Percentiles rank a stretch among this genome's conserved stretches.
Conservation (phyloP, 2,329 filamentous ascomycete genomes). For the Monosporascus sp. region DNA sequence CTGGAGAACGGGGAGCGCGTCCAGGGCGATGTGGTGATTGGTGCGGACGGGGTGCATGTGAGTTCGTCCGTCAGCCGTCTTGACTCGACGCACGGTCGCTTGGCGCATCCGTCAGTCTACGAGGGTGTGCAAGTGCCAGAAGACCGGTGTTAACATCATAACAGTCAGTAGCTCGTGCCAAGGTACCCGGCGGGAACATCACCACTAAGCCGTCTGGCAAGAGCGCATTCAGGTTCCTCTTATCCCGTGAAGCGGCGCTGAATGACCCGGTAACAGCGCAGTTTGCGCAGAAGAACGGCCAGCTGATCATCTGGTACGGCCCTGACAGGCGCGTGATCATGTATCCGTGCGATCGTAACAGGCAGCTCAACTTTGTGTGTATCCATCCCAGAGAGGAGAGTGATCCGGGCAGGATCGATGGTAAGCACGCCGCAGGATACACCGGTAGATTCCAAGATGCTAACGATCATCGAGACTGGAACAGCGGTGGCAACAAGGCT, state of each 20-base stretch:
- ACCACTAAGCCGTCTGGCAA: conserved; percentile 42
- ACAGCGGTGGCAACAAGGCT: conserved; percentile 17
- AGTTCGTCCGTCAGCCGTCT: conserved; percentile 10
- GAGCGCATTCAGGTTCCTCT: conserved; percentile 52
- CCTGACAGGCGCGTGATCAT: conserved; percentile 39
- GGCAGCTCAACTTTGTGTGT: conserved; percentile 43
- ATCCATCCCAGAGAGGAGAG: conserved; percentile 39
- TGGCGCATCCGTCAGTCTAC: no score
- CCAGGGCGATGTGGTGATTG: conserved; percentile 14
- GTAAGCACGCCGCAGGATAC: no score
- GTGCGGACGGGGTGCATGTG: conserved; percentile 19
- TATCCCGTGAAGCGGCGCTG: conserved; percentile 31
- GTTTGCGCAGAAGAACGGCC: conserved; percentile 23
- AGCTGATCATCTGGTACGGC: conserved; percentile 35
- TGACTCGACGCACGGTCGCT: not conserved
- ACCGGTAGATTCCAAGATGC: no score
- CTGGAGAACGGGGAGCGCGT: conserved; percentile 9
- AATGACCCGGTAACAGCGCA: conserved; percentile 29
- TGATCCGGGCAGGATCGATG: not conserved
- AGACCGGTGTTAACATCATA: not conserved
- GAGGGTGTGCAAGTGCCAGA: no score
- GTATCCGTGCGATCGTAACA: conserved; percentile 42
- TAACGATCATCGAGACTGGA: no score
- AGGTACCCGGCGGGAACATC: conserved; percentile 34
- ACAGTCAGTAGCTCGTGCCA: conserved; percentile 29